phyloP scores from a whole-genome alignment of 768 basidiomycete genomes.

The Russula griseocarnosa region DNA sequence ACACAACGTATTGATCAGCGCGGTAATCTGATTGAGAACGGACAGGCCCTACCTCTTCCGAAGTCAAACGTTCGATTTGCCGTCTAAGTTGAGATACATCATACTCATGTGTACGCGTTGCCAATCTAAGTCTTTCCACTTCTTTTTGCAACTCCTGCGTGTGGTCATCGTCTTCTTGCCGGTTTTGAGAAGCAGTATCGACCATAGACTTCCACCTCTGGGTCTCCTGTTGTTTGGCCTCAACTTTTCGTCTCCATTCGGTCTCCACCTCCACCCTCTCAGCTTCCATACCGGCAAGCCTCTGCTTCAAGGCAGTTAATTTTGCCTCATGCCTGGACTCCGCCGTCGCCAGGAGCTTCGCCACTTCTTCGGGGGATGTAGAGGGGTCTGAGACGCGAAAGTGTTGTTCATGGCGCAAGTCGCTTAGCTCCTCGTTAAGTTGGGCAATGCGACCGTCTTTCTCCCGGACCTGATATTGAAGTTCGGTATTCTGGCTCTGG shows the following conservation, averaged over 20 bases:
- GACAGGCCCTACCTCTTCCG: constrained; percentile 57
- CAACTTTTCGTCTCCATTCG: constrained; percentile 82
- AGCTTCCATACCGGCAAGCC: constrained; percentile 61
- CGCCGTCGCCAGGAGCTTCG: constrained; percentile 66
- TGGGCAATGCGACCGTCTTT: constrained; percentile 65
- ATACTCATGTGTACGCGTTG: constrained; percentile 46
- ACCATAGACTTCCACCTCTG: constrained; percentile 65
- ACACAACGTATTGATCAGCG: constrained; percentile 3
- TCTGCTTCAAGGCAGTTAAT: constrained; percentile 64
- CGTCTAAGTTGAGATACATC: constrained; percentile 54
- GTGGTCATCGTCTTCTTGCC: constrained; percentile 55
- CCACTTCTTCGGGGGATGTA: constrained; percentile 58
- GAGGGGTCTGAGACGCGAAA: constrained; percentile 42
- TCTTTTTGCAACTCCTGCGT: constrained; percentile 50
- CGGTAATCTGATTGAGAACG: neutral
- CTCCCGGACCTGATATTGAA: constrained; percentile 84
- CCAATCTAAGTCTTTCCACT: constrained; percentile 49
- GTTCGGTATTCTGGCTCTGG: constrained; percentile 75
- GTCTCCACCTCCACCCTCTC: constrained; percentile 86
- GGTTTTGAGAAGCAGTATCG: constrained; percentile 52
- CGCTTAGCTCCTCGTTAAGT: constrained; percentile 66
- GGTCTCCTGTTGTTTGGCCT: constrained; percentile 70
- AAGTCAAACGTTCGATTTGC: constrained; percentile 47
- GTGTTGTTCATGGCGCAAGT: constrained; percentile 58
- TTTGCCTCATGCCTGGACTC: constrained; percentile 75